Base-by-base conservation (phyloP, 208 protist species). In the Trypanosoma mega region DNA sequence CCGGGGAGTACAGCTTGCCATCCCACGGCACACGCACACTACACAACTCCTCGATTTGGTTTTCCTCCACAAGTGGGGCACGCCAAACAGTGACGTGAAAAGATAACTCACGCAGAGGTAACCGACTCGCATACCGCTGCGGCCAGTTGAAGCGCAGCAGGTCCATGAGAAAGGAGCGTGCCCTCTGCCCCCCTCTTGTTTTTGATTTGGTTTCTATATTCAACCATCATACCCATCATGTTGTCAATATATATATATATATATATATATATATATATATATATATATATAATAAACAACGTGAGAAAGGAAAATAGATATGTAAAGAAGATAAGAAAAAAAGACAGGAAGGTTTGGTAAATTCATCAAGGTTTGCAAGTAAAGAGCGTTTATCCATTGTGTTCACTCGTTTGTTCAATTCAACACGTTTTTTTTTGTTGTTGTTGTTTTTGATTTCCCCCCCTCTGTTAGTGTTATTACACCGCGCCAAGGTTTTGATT, bases 61-160 rank as follows among this genome's bases (percentile, higher is more conserved):
- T 49, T 55, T 89, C 85, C 58, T 89, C 85, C 31, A 89, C 80
- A 1, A 92, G 57, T 7, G 76, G 67, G 8, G 85, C 81, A 16
- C 85, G 78, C 57, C 72, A 78, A 2, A 92, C 66, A 23, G 64
- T 72, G n/a, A 89, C 76, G 30, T 64, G 62, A 51, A 92, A 88
- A 7, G 62, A 62, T 18, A 92, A 56, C 48, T 74, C 33, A 7
- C 48, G 55, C 12, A 92, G 70, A 21, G 85, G 81, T n/a, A 83
- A 51, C 14, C 52, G 50, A 0, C 68, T 76, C 36, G 49, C 61
- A 45, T 92, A 92, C 37, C 82, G 72, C 53, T 92, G 76, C 23
- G 76, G 66, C 9, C 70, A 75, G 0, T 72, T 39, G 51, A 92
- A 92, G 7, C 75, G 76, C 11, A 84, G 61, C 30, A 80, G 65